These are phyloP conservation scores for Entoloma clypeatum DNA, from an alignment of 1,284 basidiomycete genomes.

Conservation along the genomic window DNA sequence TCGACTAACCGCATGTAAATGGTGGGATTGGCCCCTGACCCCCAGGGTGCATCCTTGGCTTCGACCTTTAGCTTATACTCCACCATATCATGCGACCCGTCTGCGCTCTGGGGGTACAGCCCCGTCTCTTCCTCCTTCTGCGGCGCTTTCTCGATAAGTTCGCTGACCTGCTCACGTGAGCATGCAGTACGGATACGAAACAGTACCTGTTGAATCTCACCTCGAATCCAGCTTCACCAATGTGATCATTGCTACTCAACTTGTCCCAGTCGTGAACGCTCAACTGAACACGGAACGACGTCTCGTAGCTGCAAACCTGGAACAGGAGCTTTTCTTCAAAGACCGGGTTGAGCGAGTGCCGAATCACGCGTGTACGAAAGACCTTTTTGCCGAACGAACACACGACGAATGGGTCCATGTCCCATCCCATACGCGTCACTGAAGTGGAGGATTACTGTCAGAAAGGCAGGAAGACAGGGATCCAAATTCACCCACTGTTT, in stretches of 20 bases:
- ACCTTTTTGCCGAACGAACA: constrained; percentile 97
- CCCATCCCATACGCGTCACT: constrained; percentile 86
- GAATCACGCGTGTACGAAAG: constrained; percentile 88
- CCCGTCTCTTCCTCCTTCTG: constrained; percentile 72
- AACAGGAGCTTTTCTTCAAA: constrained; percentile 98
- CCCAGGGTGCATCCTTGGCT: constrained; percentile 47
- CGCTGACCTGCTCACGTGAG: constrained; percentile 25
- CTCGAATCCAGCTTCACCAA: constrained; percentile 68
- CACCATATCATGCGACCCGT: constrained; percentile 55
- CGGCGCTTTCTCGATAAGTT: constrained; percentile 71
- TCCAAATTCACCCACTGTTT: constrained; percentile 61
- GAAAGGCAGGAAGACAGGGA: neutral
- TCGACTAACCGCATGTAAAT: constrained; percentile 58
- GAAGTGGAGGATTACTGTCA: constrained; percentile 6
- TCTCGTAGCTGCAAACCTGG: constrained; percentile 89
- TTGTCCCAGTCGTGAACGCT: constrained; percentile 95
- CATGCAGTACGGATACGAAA: neutral
- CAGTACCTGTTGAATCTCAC: neutral
- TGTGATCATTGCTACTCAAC: constrained; percentile 82
- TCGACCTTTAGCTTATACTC: constrained; percentile 59
- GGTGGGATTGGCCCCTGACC: constrained; percentile 57
- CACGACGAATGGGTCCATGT: constrained; percentile 98
- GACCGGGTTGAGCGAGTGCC: constrained; percentile 83
- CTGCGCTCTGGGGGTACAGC: constrained; percentile 53
- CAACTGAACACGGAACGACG: constrained; percentile 72